These are phyloP conservation scores for Grosmannia penicillata DNA, from an alignment of 2,329 filamentous ascomycete species.

Conservation along the genomic window DNA sequence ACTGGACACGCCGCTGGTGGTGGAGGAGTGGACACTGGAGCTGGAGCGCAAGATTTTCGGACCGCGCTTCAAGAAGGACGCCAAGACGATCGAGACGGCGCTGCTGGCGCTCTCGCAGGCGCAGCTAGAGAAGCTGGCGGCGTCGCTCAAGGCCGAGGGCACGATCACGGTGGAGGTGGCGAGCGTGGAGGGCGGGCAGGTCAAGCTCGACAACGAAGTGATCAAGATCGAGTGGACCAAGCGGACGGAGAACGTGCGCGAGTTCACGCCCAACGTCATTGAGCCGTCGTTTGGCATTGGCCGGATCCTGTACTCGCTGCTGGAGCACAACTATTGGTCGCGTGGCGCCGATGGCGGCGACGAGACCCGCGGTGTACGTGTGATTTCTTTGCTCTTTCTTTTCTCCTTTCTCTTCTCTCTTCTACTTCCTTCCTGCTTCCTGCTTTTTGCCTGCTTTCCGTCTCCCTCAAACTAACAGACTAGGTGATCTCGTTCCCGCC, in stretches of 20 bases:
- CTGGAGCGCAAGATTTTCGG: conserved; percentile 94
- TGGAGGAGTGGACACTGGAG: conserved; percentile 80
- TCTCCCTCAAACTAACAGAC: conserved; percentile 27
- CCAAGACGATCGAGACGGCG: conserved; percentile 68
- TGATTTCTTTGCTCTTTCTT: background rate
- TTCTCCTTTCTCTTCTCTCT: background rate
- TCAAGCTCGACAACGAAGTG: conserved; percentile 65
- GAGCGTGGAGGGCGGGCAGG: conserved; percentile 51
- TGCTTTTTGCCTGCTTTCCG: background rate
- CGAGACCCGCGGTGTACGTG: conserved; percentile 72
- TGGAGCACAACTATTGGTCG: conserved; percentile 94
- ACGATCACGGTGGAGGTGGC: conserved; percentile 67
- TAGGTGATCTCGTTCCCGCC: conserved; percentile 39
- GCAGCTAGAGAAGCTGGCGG: conserved; percentile 62
- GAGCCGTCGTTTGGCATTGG: conserved; percentile 97
- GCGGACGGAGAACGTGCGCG: conserved; percentile 66
- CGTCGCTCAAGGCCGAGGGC: conserved; percentile 57
- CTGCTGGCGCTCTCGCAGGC: conserved; percentile 65
- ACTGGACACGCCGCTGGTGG: conserved; percentile 58
- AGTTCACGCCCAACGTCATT: conserved; percentile 91
- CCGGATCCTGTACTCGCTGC: conserved; percentile 79
- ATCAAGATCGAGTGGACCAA: conserved; percentile 75
- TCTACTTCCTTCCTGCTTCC: background rate
- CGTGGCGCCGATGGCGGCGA: conserved; percentile 55
- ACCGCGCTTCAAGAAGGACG: conserved; percentile 88